These are phyloP conservation scores for Neoboletus subvelutipes DNA, from an alignment of 768 basidiomycete genomes.

Conservation along the genomic window DNA sequence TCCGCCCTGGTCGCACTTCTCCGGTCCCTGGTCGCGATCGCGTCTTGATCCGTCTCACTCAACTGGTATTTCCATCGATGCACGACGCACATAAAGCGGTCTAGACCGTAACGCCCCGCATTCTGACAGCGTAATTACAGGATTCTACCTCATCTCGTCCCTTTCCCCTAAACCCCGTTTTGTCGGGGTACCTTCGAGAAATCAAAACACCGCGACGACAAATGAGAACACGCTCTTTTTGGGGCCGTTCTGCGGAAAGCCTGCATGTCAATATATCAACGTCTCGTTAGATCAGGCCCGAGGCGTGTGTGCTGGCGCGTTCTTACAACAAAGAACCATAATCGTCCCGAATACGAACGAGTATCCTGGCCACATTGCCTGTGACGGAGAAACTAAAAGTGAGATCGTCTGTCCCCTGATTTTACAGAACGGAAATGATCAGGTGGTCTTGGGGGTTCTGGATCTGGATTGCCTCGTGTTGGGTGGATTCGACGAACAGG, in stretches of 20 bases:
- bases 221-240: conserved; percentile 47
- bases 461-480: conserved; percentile 83
- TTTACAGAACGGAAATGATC: conserved; percentile 31
- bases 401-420: conserved; percentile 87
- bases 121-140: conserved; percentile 42
- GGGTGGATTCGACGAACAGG: conserved; percentile 73
- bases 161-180: conserved; percentile 55
- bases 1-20: background rate
- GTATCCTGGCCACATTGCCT: conserved; percentile 93
- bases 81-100: background rate
- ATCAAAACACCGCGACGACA: conserved; percentile 12
- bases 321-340: conserved; percentile 51
- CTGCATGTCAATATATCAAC: conserved; percentile 85
- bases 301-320: conserved; percentile 90
- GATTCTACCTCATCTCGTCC: conserved; percentile 77
- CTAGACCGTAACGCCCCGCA: background rate
- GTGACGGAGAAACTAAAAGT: conserved; percentile 86
- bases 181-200: conserved; percentile 10
- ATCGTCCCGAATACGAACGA: conserved; percentile 75
- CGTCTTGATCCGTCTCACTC: background rate
- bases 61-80: background rate
- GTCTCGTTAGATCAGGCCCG: conserved; percentile 49
- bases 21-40: background rate
- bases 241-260: conserved; percentile 88
- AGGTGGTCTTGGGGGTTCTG: conserved; percentile 55